Conservation (phyloP, 176 grass and related monocot genomes). For the Luzula sylvatica region DNA sequence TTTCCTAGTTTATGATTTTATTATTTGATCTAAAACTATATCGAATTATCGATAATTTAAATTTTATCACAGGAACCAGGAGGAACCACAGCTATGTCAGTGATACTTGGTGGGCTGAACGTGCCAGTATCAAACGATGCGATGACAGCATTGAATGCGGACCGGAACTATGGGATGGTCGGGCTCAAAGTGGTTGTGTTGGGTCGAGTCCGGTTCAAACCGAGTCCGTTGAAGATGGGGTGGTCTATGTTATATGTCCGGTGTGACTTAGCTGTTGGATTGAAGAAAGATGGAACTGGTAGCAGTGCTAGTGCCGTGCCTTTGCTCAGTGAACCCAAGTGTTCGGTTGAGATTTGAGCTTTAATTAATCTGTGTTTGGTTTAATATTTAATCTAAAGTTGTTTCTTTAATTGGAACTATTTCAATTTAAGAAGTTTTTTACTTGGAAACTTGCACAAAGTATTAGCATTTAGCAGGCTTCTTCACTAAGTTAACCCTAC, state of each 20-base stretch:
- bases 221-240: slow-evolving; percentile 34
- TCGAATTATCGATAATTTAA: not conserved
- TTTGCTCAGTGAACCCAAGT: slow-evolving; percentile 52
- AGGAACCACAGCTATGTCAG: slow-evolving; percentile 33
- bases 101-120: slow-evolving; percentile 26
- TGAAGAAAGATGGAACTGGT: slow-evolving; percentile 13
- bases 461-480: too few species aligned
- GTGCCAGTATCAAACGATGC: slow-evolving; percentile 44
- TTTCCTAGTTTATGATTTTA: too few species aligned
- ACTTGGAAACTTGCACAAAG: too few species aligned
- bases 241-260: slow-evolving; percentile 55
- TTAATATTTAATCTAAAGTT: too few species aligned
- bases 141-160: slow-evolving; percentile 29
- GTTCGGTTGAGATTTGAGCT: slow-evolving; percentile 31
- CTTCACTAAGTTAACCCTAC: too few species aligned
- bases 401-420: not conserved
- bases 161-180: slow-evolving; percentile 37
- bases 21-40: too few species aligned
- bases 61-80: slow-evolving; percentile 8
- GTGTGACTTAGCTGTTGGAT: slow-evolving; percentile 38
- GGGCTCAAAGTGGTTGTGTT: slow-evolving; percentile 44
- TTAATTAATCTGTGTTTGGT: not conserved
- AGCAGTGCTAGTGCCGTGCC: slow-evolving; percentile 22
- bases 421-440: too few species aligned
- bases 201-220: slow-evolving; percentile 50